These are phyloP conservation scores for Saccharomyces hybrid DNA, from an alignment of 1,139 yeast genomes.

Conservation along the genomic window DNA sequence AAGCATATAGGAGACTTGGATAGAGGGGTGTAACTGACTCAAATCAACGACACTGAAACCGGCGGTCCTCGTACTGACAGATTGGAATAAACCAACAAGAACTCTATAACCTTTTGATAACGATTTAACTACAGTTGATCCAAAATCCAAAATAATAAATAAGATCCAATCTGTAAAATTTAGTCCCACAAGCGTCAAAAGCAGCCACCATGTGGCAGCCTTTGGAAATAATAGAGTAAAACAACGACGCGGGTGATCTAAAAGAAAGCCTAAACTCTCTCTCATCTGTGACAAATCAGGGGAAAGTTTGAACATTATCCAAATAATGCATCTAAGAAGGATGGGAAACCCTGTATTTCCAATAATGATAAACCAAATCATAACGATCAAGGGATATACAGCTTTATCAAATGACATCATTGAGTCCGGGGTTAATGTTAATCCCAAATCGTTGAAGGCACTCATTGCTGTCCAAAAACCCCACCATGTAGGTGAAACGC, in stretches of 20 bases:
- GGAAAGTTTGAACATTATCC: conserved; percentile 65
- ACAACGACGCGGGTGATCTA: conserved; percentile 96
- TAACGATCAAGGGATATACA: conserved; percentile 54
- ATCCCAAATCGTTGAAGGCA: conserved; percentile 76
- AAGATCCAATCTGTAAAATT: conserved; percentile 73
- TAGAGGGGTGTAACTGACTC: conserved; percentile 71
- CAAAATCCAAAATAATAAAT: conserved; percentile 69
- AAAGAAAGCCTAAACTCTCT: conserved; percentile 76
- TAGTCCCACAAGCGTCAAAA: conserved; percentile 60
- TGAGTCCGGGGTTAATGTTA: conserved; percentile 71
- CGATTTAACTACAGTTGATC: conserved; percentile 40
- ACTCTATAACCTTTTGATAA: conserved; percentile 63
- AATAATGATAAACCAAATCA: conserved; percentile 64
- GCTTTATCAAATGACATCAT: conserved; percentile 59
- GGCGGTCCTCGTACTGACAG: conserved; percentile 88
- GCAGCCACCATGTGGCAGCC: conserved; percentile 92
- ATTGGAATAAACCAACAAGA: conserved; percentile 80
- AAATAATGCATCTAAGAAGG: conserved; percentile 65
- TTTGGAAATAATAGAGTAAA: conserved; percentile 87
- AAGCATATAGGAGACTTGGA: conserved; percentile 85
- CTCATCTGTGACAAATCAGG: conserved; percentile 56
- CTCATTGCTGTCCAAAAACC: conserved; percentile 75
- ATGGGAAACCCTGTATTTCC: conserved; percentile 95
- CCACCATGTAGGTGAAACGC: conserved; percentile 83
- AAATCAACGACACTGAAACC: conserved; percentile 74